Conservation (phyloP, 1,284 basidiomycete genomes). For the Phlebopus sp. region DNA sequence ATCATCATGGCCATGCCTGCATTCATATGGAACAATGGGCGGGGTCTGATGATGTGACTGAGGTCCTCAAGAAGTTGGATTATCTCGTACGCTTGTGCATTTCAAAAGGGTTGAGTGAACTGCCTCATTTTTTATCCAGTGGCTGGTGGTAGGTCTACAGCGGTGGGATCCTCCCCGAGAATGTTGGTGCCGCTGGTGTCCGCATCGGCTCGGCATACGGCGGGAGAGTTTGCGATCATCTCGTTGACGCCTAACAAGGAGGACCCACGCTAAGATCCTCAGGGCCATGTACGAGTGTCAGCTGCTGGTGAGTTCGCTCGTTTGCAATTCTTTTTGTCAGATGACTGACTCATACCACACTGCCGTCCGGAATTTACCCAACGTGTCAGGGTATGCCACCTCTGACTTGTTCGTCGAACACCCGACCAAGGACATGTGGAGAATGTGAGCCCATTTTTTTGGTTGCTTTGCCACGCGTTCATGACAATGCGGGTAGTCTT, state of each 20-base stretch:
- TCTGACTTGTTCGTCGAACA: slow-evolving; percentile 13
- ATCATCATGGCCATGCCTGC: slow-evolving; percentile 8
- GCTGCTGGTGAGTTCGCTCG: slow-evolving; percentile 15
- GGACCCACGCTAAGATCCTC: slow-evolving; percentile 16
- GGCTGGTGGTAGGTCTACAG: slow-evolving; percentile 4
- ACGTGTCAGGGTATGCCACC: slow-evolving; percentile 15
- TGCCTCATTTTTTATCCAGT: not conserved
- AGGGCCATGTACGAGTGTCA: slow-evolving; percentile 26
- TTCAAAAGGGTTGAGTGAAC: not conserved
- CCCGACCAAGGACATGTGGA: slow-evolving; percentile 13
- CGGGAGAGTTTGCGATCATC: slow-evolving; percentile 4
- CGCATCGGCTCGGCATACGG: slow-evolving; percentile 5
- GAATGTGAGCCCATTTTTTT: slow-evolving; percentile 5
- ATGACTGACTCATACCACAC: slow-evolving; percentile 13
- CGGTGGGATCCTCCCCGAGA: slow-evolving; percentile 10
- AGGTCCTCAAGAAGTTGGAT: slow-evolving; percentile 3
- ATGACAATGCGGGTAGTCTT: slow-evolving; percentile 21
- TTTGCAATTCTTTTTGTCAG: slow-evolving; percentile 9
- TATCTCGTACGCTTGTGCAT: slow-evolving; percentile 10
- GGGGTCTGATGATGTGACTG: not conserved
- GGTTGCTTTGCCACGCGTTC: not conserved
- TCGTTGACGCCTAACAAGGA: not conserved
- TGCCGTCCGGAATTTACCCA: slow-evolving; percentile 19
- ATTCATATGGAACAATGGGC: slow-evolving; percentile 13
- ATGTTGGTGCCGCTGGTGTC: slow-evolving; percentile 6